Evolutionary conservation across 208 protist genomes (phyloP).

Genomic region (Tritrichomonas musculus): DNA sequence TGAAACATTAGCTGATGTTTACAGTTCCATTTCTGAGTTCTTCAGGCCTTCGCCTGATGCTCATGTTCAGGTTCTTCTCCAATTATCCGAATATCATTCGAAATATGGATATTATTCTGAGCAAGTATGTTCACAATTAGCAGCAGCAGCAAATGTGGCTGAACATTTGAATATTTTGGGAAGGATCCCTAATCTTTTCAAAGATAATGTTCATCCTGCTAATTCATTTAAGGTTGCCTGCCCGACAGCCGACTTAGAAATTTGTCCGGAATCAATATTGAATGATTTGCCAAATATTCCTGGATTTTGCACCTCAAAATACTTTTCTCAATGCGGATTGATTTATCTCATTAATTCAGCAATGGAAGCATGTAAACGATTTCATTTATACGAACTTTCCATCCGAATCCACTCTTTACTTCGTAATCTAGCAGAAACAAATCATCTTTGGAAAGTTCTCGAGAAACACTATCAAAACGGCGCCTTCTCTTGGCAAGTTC

Average conservation of each 20-base stretch:
- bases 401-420: not conserved
- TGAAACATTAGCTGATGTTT: not conserved
- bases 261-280: not conserved
- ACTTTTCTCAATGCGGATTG: not conserved
- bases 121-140: not conserved
- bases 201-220: not conserved
- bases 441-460: not conserved
- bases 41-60: not conserved
- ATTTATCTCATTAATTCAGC: not conserved
- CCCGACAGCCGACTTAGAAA: not conserved
- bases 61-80: not conserved
- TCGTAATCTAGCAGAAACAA: not conserved
- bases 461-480: not conserved
- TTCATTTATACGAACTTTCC: not conserved
- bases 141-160: not conserved
- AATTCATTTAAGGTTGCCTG: not conserved
- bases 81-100: not conserved
- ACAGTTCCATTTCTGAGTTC: not conserved
- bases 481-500: not conserved
- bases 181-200: not conserved
- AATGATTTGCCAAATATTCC: not conserved
- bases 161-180: not conserved
- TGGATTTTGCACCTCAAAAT: not conserved
- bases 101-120: not conserved
- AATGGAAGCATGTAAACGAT: not conserved